phyloP scores from a whole-genome alignment of 2,329 filamentous ascomycete species.

The Fusarium keratoplasticum region DNA sequence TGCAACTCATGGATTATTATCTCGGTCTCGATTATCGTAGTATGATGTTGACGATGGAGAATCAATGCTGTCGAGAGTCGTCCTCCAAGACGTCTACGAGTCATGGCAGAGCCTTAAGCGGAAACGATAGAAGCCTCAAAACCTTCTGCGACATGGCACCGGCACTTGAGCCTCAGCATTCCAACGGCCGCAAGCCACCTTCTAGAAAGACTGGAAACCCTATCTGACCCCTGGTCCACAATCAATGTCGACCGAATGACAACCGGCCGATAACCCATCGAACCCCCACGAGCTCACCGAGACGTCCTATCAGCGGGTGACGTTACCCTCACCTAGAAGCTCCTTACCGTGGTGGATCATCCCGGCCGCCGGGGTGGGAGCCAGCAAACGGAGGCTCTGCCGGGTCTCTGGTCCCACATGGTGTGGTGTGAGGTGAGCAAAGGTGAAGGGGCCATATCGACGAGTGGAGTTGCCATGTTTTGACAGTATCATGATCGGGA shows the following conservation, averaged over 20 bases:
- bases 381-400: conserved; percentile 1
- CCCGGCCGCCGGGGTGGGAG: background rate
- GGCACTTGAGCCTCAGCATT: conserved; percentile 24
- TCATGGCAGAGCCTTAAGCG: conserved; percentile 12
- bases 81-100: background rate
- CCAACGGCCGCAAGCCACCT: conserved; percentile 15
- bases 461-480: background rate
- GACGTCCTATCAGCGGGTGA: background rate
- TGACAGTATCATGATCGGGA: conserved; percentile 15
- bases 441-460: background rate
- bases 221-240: background rate
- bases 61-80: background rate
- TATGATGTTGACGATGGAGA: background rate
- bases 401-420: conserved; percentile 1
- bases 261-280: background rate
- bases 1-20: background rate
- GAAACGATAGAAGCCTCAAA: background rate
- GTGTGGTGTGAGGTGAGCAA: conserved; percentile 20
- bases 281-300: conserved; percentile 15
- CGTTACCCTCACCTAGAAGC: conserved; percentile 3
- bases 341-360: conserved; percentile 1
- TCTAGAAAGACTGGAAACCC: conserved; percentile 6
- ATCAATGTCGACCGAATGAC: background rate
- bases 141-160: conserved; percentile 23
- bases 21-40: background rate